These are phyloP conservation scores for Chaetomium sp. DNA, from an alignment of 2,329 filamentous ascomycete species.

Conservation along the genomic window DNA sequence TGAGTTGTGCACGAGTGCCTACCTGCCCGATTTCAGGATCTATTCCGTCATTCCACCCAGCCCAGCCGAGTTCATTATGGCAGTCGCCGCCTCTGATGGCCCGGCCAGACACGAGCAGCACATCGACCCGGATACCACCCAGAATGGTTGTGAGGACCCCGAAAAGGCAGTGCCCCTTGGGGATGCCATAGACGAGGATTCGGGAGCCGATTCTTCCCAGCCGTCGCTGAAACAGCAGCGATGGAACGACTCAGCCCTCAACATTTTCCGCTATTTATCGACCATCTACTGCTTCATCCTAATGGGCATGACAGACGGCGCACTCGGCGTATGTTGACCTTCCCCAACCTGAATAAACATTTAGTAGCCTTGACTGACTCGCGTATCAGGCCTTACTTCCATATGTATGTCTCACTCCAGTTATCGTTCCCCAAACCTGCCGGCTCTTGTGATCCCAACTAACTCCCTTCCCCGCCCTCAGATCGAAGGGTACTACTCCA, in stretches of 20 bases:
- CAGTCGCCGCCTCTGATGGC: conserved; percentile 4
- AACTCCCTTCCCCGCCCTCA: conserved; percentile 32
- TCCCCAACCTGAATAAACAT: neutral
- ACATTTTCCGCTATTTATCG: conserved; percentile 59
- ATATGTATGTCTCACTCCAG: conserved; percentile 42
- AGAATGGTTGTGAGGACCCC: conserved; percentile 5
- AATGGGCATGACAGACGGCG: conserved; percentile 70
- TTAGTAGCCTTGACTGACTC: conserved; percentile 7
- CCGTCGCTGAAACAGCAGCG: conserved; percentile 44
- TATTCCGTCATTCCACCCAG: neutral
- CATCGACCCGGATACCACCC: neutral
- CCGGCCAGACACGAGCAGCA: neutral
- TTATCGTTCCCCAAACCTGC: neutral
- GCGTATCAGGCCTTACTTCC: conserved; percentile 50
- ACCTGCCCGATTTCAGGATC: neutral
- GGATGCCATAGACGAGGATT: conserved; percentile 31
- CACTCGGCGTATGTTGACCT: conserved; percentile 56
- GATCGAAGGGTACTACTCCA: conserved; percentile 63
- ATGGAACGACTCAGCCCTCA: conserved; percentile 66
- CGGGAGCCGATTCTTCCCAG: neutral
- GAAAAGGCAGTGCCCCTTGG: conserved; percentile 21
- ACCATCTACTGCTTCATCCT: conserved; percentile 65
- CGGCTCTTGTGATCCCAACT: neutral
- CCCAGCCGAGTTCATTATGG: conserved; percentile 6
- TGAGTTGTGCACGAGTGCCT: neutral